Evolutionary conservation across 805 yeast species (phyloP).

Genomic region (Starmerella roubikii): DNA sequence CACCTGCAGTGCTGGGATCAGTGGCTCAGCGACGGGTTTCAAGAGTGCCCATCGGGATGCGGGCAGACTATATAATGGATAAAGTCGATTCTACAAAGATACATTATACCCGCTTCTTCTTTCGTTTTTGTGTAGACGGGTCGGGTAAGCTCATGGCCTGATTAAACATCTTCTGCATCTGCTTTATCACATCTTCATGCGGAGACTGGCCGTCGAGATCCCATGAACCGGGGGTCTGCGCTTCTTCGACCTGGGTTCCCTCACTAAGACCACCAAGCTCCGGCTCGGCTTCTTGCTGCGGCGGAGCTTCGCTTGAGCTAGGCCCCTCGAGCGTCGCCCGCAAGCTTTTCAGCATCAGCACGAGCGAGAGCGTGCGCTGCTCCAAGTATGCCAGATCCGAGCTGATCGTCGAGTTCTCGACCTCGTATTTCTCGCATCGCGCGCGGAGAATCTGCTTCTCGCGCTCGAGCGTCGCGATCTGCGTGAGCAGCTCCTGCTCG

Average conservation of each 20-base stretch:
- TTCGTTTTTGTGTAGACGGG: too few relatives aligned
- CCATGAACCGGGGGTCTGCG: too few relatives aligned
- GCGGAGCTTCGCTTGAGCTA: too few relatives aligned
- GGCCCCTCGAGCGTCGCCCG: slow-evolving; percentile 1
- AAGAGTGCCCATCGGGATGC: slow-evolving; percentile 74
- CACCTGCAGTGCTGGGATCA: slow-evolving; percentile 66
- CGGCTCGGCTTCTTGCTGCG: neutral
- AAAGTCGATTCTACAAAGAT: too few relatives aligned
- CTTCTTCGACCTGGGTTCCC: neutral
- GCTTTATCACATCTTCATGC: too few relatives aligned
- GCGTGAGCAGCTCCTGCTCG: slow-evolving; percentile 12
- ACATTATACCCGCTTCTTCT: too few relatives aligned
- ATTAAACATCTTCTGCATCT: too few relatives aligned
- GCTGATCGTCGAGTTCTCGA: slow-evolving; percentile 3
- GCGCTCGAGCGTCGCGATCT: slow-evolving; percentile 3
- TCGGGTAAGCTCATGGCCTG: too few relatives aligned
- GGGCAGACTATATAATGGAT: slow-evolving; percentile 24
- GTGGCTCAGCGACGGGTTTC: slow-evolving; percentile 46
- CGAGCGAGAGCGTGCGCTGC: slow-evolving; percentile 14
- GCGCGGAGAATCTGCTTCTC: slow-evolving; percentile 11
- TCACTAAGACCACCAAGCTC: neutral
- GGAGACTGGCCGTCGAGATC: too few relatives aligned
- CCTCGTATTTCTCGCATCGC: slow-evolving; percentile 11
- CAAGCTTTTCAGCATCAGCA: slow-evolving; percentile 13
- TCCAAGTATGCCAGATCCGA: slow-evolving; percentile 10